Percentiles rank a stretch among this genome's conserved stretches.
Evolutionary conservation across 202 grass and related monocot genomes (phyloP).

Genomic region (Setaria italica): DNA sequence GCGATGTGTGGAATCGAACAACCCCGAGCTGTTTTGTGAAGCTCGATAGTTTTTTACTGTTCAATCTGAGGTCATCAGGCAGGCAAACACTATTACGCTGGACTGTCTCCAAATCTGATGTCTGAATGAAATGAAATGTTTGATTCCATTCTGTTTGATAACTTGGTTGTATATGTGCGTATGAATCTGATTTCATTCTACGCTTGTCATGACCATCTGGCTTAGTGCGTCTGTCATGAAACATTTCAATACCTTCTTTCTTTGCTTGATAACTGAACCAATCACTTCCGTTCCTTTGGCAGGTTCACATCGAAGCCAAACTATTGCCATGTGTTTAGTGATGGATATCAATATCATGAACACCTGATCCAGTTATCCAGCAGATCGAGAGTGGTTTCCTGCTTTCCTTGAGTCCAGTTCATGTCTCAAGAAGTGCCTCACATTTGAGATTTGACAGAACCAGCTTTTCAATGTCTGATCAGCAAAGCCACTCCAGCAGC

Average conservation of each 20-base stretch:
- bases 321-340: background rate
- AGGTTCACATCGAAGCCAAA: constrained; percentile 20
- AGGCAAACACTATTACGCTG: too few species aligned
- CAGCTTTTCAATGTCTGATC: constrained; percentile 1
- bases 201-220: background rate
- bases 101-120: background rate
- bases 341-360: background rate
- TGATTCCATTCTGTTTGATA: background rate
- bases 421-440: background rate
- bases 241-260: background rate
- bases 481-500: constrained; percentile 13
- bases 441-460: constrained; percentile 3
- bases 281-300: constrained; percentile 14
- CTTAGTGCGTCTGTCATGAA: background rate
- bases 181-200: background rate
- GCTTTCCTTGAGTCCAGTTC: background rate
- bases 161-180: background rate
- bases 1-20: background rate
- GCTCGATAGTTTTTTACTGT: background rate
- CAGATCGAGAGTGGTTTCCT: background rate
- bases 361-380: constrained; percentile 10
- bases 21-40: background rate
- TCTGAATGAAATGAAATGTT: background rate
- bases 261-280: background rate
- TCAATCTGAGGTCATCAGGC: too few species aligned